Evolutionary conservation across 2,329 filamentous ascomycete genomes (phyloP).

Genomic region (Triangularia setosa): DNA sequence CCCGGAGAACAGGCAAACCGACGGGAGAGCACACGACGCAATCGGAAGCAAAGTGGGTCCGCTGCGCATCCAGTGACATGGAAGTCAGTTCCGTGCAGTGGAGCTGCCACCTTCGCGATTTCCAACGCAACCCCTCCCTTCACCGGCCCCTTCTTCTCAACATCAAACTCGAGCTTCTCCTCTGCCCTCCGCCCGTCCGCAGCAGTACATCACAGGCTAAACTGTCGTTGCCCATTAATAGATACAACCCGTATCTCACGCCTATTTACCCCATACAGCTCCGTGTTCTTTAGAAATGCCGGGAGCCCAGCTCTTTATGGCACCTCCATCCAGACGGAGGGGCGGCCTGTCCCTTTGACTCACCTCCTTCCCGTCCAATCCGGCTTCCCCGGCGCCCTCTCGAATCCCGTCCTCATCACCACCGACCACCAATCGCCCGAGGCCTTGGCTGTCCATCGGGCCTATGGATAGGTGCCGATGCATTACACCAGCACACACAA

Average conservation of each 20-base stretch:
- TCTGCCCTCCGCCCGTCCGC: background rate
- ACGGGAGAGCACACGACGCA: slow-evolving; percentile 1
- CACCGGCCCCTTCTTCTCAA: background rate
- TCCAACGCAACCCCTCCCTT: background rate
- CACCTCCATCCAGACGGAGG: background rate
- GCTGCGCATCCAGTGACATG: slow-evolving; percentile 9
- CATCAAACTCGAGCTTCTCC: background rate
- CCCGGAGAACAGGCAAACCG: background rate
- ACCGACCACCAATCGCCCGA: background rate
- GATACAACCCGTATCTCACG: background rate
- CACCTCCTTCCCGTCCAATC: background rate
- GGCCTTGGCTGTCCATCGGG: background rate
- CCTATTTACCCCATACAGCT: background rate
- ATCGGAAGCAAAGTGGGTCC: slow-evolving; percentile 16
- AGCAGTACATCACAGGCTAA: slow-evolving; percentile 1
- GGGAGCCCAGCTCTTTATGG: background rate
- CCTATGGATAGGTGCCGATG: background rate
- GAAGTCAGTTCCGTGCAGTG: slow-evolving; percentile 11
- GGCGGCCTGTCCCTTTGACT: background rate
- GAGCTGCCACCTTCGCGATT: background rate
- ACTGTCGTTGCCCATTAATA: background rate
- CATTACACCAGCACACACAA: background rate
- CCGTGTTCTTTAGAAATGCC: background rate
- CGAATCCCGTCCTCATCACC: background rate
- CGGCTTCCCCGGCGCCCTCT: background rate